Evolutionary conservation across 2,329 filamentous ascomycete species (phyloP).

Genomic region (Aureobasidium sp.): DNA sequence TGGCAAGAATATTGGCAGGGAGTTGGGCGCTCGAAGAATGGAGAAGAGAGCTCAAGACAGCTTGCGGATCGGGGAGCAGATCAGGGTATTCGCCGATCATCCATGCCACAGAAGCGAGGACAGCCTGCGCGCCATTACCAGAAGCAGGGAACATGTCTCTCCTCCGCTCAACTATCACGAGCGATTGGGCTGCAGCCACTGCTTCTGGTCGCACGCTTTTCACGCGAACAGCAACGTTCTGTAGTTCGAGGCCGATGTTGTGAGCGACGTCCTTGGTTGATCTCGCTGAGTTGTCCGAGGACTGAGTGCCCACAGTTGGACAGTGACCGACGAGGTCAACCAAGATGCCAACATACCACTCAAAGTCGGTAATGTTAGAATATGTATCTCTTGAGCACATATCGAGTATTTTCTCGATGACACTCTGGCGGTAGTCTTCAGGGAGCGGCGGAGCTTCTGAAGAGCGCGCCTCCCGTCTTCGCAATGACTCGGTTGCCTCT

Average conservation of each 20-base stretch:
- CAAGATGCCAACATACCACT: slow-evolving; percentile 92
- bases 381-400: slow-evolving; percentile 93
- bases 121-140: slow-evolving; percentile 49
- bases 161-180: slow-evolving; percentile 60
- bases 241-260: slow-evolving; percentile 74
- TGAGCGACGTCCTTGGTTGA: slow-evolving; percentile 46
- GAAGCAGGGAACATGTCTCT: slow-evolving; percentile 48
- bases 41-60: slow-evolving; percentile 66
- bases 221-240: slow-evolving; percentile 88
- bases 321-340: slow-evolving; percentile 71
- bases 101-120: slow-evolving; percentile 73
- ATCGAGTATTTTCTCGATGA: slow-evolving; percentile 73
- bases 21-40: slow-evolving; percentile 55
- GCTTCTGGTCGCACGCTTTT: slow-evolving; percentile 72
- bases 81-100: slow-evolving; percentile 80
- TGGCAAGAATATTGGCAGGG: slow-evolving; percentile 62
- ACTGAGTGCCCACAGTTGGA: slow-evolving; percentile 40
- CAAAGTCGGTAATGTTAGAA: slow-evolving; percentile 77
- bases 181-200: slow-evolving; percentile 71
- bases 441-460: slow-evolving; percentile 58
- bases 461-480: slow-evolving; percentile 43
- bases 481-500: slow-evolving; percentile 49
- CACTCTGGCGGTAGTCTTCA: slow-evolving; percentile 76
- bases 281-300: slow-evolving; percentile 18
- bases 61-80: slow-evolving; percentile 63